A percentile compares a stretch with the other conserved stretches of the same genome.
phyloP scores from a whole-genome alignment of 495 filamentous ascomycete genomes.

The Penicillium waksmanii region DNA sequence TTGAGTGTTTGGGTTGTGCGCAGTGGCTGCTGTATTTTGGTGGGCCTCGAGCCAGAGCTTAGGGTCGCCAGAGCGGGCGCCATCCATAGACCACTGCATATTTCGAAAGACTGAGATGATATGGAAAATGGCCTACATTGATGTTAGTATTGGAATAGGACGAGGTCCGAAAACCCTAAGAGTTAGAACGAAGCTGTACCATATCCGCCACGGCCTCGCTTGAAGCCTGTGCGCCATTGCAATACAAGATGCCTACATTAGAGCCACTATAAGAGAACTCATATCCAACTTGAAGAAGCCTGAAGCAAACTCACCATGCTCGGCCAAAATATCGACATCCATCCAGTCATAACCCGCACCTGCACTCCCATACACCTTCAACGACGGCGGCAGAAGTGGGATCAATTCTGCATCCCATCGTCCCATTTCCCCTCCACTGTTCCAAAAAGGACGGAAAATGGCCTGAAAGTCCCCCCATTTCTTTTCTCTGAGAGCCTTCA shows the following conservation, averaged over 20 bases:
- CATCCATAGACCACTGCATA: slow-evolving; percentile 23
- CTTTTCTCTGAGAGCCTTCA: slow-evolving; percentile 13
- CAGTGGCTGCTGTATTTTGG: slow-evolving; percentile 12
- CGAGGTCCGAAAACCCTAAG: neutral
- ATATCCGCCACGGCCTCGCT: slow-evolving; percentile 22
- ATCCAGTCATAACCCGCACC: slow-evolving; percentile 24
- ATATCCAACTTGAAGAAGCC: neutral
- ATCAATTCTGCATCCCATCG: slow-evolving; percentile 22
- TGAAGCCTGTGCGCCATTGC: slow-evolving; percentile 19
- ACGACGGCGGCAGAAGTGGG: slow-evolving; percentile 10
- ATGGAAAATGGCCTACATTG: slow-evolving; percentile 13
- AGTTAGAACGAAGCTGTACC: neutral
- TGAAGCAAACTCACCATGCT: slow-evolving; percentile 12
- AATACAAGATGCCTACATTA: slow-evolving; percentile 13
- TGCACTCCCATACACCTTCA: slow-evolving; percentile 18
- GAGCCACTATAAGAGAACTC: neutral
- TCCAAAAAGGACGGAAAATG: slow-evolving; percentile 19
- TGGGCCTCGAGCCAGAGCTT: slow-evolving; percentile 19
- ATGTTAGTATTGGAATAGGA: neutral
- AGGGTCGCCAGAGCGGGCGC: slow-evolving; percentile 17
- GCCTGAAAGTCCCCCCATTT: slow-evolving; percentile 19
- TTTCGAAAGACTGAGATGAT: slow-evolving; percentile 20
- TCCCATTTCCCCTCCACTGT: slow-evolving; percentile 18
- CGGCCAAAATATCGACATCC: slow-evolving; percentile 20
- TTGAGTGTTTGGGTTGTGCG: slow-evolving; percentile 17